A percentile compares a stretch with the other conserved stretches of the same genome.
Conservation (phyloP, 1,284 basidiomycete species). For the Cryptococcus jaspeensis region DNA sequence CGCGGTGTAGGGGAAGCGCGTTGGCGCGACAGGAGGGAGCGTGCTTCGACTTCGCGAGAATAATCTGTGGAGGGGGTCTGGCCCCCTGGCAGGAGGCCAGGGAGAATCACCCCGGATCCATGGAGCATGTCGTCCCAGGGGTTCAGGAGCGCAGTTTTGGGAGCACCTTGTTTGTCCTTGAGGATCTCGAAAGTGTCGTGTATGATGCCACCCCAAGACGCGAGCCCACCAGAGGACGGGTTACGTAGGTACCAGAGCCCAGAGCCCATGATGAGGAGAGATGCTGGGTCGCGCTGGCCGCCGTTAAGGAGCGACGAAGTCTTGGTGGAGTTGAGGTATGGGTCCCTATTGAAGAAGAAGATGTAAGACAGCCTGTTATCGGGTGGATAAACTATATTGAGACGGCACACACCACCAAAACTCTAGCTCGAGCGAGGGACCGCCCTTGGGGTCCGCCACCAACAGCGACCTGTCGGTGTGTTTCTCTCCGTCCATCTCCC, state of each 20-base stretch:
- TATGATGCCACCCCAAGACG: conserved; percentile 71
- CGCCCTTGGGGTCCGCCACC: conserved; percentile 12
- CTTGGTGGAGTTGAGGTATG: conserved; percentile 68
- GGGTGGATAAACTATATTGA: background rate
- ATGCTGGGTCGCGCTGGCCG: conserved; percentile 49
- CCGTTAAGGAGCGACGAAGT: conserved; percentile 52
- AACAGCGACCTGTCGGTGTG: conserved; percentile 61
- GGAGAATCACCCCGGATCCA: conserved; percentile 21
- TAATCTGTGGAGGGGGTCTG: background rate
- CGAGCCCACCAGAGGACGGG: conserved; percentile 66
- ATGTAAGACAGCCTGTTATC: background rate
- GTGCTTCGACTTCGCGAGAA: background rate
- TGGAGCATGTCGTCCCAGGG: conserved; percentile 44
- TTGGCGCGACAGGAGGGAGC: conserved; percentile 1
- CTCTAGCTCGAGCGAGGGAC: conserved; percentile 55
- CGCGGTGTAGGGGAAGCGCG: background rate
- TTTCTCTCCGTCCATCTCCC: conserved; percentile 57
- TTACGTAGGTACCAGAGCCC: conserved; percentile 86
- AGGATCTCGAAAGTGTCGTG: conserved; percentile 63
- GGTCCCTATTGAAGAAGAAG: conserved; percentile 33
- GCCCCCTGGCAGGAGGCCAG: conserved; percentile 16
- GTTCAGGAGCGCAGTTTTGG: conserved; percentile 31
- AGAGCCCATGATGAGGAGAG: conserved; percentile 74
- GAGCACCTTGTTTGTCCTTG: conserved; percentile 42
- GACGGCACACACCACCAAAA: conserved; percentile 62